Evolutionary conservation across 1,139 yeast genomes (phyloP).

Genomic region (Hanseniaspora sp.): DNA sequence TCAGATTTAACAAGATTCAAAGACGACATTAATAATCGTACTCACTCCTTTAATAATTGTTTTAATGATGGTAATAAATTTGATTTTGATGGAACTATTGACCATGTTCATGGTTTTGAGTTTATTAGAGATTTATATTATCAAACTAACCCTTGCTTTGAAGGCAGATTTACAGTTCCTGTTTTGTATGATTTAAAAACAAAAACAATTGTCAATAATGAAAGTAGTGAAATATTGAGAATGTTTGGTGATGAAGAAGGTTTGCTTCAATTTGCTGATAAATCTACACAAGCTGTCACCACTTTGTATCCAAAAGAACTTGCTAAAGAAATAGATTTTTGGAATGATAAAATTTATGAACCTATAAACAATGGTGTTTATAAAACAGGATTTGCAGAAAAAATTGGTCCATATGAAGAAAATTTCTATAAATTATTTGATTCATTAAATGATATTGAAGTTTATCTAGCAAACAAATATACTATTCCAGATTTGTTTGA

Average conservation of each 20-base stretch:
- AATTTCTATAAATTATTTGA: slow-evolving; percentile 58
- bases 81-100: slow-evolving; percentile 39
- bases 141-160: slow-evolving; percentile 63
- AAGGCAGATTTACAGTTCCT: slow-evolving; percentile 82
- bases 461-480: slow-evolving; percentile 39
- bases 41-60: slow-evolving; percentile 11
- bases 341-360: slow-evolving; percentile 78
- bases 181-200: slow-evolving; percentile 81
- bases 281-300: slow-evolving; percentile 40
- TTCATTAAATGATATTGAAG: slow-evolving; percentile 67
- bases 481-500: slow-evolving; percentile 23
- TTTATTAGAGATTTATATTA: slow-evolving; percentile 62
- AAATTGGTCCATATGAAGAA: slow-evolving; percentile 68
- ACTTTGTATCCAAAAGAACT: slow-evolving; percentile 54
- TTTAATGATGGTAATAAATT: slow-evolving; percentile 20
- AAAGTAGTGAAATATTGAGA: slow-evolving; percentile 77
- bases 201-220: slow-evolving; percentile 77
- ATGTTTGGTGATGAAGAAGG: slow-evolving; percentile 53
- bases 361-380: slow-evolving; percentile 88
- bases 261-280: slow-evolving; percentile 43
- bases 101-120: slow-evolving; percentile 50
- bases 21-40: background rate
- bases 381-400: slow-evolving; percentile 81
- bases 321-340: slow-evolving; percentile 52
- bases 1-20: slow-evolving; percentile 2